A percentile compares a stretch with the other conserved stretches of the same genome.
These are phyloP conservation scores for Hypholoma sublateritium DNA, from an alignment of 768 basidiomycete species.

Conservation along the genomic window DNA sequence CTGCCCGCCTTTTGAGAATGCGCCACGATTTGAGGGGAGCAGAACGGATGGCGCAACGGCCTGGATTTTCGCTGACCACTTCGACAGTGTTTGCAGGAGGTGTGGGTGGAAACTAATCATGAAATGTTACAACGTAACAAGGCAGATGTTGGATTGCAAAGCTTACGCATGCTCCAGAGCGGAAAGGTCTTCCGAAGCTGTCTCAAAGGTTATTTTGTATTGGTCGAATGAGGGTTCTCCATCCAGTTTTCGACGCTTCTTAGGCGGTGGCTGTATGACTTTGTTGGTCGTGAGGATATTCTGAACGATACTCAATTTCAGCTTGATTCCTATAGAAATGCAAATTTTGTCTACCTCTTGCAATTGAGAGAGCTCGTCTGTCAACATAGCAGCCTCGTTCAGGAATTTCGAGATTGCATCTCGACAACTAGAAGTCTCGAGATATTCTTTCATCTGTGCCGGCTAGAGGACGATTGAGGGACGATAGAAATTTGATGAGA, in stretches of 20 bases:
- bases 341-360: constrained; percentile 51
- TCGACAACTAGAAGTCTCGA: constrained; percentile 38
- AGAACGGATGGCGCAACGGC: constrained; percentile 83
- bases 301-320: constrained; percentile 26
- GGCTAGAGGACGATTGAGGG: constrained; percentile 27
- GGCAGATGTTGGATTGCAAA: neutral
- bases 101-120: constrained; percentile 63
- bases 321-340: neutral
- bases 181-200: constrained; percentile 40
- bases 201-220: constrained; percentile 37
- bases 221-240: constrained; percentile 27
- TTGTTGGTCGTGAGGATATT: constrained; percentile 48
- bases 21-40: constrained; percentile 65
- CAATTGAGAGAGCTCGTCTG: constrained; percentile 65
- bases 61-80: constrained; percentile 97
- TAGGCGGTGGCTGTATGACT: constrained; percentile 44
- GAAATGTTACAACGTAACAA: constrained; percentile 1
- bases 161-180: constrained; percentile 56
- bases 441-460: constrained; percentile 33
- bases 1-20: constrained; percentile 61
- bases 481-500: neutral
- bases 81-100: constrained; percentile 75
- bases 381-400: constrained; percentile 57
- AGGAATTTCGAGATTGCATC: constrained; percentile 53
- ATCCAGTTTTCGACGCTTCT: constrained; percentile 54